phyloP scores from a whole-genome alignment of 75 land plant genomes.

The Sequoiadendron giganteum region DNA sequence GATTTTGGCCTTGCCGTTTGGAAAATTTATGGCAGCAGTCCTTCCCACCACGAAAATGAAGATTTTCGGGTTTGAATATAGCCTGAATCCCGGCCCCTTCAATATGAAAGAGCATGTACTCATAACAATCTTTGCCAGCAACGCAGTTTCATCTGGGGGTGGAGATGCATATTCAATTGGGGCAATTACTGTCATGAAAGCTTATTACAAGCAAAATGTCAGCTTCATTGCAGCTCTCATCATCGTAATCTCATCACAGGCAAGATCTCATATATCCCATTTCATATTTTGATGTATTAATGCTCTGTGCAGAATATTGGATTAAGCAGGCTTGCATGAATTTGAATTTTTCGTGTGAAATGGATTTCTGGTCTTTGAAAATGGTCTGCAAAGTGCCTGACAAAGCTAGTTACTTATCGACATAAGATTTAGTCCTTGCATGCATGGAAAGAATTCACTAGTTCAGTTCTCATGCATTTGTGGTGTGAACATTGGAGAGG shows the following conservation, averaged over 20 bases:
- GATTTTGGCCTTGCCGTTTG: constrained; percentile 47
- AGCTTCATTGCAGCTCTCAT: constrained; percentile 54
- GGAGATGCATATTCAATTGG: constrained; percentile 76
- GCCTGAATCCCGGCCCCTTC: constrained; percentile 84
- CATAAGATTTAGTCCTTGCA: neutral
- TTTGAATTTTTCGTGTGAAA: neutral
- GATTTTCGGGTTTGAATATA: constrained; percentile 42
- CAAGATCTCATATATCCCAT: neutral
- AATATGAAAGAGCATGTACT: constrained; percentile 90
- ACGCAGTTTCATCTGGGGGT: constrained; percentile 56
- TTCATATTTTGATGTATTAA: neutral
- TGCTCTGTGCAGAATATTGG: neutral
- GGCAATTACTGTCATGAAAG: constrained; percentile 80
- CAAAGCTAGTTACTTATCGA: neutral
- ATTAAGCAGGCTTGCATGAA: neutral
- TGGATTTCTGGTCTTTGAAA: neutral
- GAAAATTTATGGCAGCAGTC: constrained; percentile 49
- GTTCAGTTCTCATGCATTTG: neutral
- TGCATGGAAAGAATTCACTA: neutral
- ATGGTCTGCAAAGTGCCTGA: neutral
- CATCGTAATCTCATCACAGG: constrained; percentile 78
- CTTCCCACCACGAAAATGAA: constrained; percentile 37
- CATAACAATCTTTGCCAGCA: constrained; percentile 75
- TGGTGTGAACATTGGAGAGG: neutral
- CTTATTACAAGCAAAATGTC: constrained; percentile 66